Evolutionary conservation across 495 filamentous ascomycete genomes (phyloP), one percentile per base, ranked within the genome.

Genomic region (Penicillium antarcticum): DNA sequence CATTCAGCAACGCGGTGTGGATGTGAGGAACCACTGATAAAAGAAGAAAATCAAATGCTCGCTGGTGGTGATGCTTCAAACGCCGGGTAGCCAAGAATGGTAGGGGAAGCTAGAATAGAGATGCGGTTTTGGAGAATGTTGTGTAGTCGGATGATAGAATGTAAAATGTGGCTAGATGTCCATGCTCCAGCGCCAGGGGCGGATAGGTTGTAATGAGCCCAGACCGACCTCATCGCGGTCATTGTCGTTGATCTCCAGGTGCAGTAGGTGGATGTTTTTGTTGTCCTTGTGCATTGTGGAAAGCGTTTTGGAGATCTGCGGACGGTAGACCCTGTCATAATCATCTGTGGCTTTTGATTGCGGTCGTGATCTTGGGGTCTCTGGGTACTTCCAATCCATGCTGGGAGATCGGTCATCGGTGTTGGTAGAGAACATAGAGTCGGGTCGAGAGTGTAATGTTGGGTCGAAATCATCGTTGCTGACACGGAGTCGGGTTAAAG

Each of bases 101-200:
- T 29, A 29, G 23, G 7, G 35, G 45, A 47, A 29, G 45, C n/a
- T 9, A 18, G 8, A 14, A n/a, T n/a, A 26, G 29, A 19, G 16
- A 31, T 4, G 19, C 5, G n/a, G 37, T 17, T 42, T 33, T 41
- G 2, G 26, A 48, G 43, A 38, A 37, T 32, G 29, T 26, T 32
- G 31, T 34, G 9, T 4, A 29, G 12, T 1, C 21, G 31, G 5
- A 17, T 18, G 36, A 31, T 41, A 3, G 2, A 24, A 7, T 29
- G 21, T 23, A 23, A 29, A 31, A 46, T 35, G 44, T 16, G n/a
- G 11, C 66, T 57, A 77, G 24, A 77, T 70, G 45, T 77, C 73
- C 71, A 77, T 75, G 48, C 73, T 77, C 73, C 73, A 77, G 52
- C 73, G 69, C 67, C 68, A 75, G 1, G 72, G 72, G 19, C 69